phyloP scores from a whole-genome alignment of 345 rosid species.

The Carallia brachiata region DNA sequence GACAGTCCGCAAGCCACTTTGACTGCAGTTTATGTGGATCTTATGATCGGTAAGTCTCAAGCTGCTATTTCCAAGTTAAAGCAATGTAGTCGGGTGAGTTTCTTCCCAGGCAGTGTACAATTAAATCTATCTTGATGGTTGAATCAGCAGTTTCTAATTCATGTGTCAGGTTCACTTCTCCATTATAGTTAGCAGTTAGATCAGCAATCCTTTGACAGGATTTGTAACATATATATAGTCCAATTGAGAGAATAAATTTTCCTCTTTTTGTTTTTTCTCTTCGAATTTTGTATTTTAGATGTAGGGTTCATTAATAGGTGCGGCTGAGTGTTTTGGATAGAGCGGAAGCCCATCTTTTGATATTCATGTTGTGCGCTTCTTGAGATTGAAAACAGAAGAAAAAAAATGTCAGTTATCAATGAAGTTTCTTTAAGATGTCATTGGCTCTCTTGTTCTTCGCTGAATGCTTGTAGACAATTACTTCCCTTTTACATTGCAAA shows the following conservation, averaged over 20 bases:
- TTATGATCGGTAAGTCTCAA: conserved; percentile 67
- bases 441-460: neutral
- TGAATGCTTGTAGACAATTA: no score
- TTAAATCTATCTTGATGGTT: conserved; percentile 25
- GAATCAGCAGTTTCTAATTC: conserved; percentile 22
- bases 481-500: no score
- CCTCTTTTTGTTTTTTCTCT: neutral
- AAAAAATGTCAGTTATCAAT: conserved; percentile 7
- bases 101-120: conserved; percentile 39
- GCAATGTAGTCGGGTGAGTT: conserved; percentile 64
- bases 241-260: conserved; percentile 51
- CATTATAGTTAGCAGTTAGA: conserved; percentile 42
- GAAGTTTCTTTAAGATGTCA: neutral
- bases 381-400: conserved; percentile 20
- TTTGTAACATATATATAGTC: conserved; percentile 67
- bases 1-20: conserved; percentile 63
- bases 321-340: conserved; percentile 57
- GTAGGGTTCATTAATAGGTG: conserved; percentile 52
- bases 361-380: conserved; percentile 30
- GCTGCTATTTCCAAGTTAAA: conserved; percentile 82
- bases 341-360: conserved; percentile 47
- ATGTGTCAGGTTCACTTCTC: conserved; percentile 19
- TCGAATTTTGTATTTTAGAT: conserved; percentile 17
- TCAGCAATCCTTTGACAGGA: conserved; percentile 51
- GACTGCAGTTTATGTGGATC: conserved; percentile 76